Base-by-base conservation (phyloP, 2,329 filamentous ascomycete genomes). In the Monascus ruber region DNA sequence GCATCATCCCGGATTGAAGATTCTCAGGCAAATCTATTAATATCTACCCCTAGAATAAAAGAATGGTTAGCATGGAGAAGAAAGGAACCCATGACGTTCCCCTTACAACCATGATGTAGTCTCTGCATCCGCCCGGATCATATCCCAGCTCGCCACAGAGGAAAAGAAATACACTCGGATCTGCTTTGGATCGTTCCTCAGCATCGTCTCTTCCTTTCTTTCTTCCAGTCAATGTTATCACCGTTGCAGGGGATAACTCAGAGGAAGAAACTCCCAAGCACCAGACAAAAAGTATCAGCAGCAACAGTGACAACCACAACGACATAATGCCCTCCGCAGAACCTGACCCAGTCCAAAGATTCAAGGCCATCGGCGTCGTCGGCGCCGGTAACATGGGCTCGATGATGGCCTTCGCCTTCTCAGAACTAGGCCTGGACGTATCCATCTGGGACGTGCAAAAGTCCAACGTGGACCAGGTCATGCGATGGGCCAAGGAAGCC, bases 321-420 rank as follows among this genome's bases (percentile, higher is more conserved):
- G 10, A 10, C 28, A 29, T 2, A 11, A 42, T 39, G 33, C 26
- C 33, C 32, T 38, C 40, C 24, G 5, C n/a, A 35, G 9, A 17
- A 27, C 26, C 7, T 6, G 43, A 48, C 24, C 46, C 52, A 34
- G 37, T 49, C 11, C 44, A 57, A 36, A 47, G 46, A 26, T 64
- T 62, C 45, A 57, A 60, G 34, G 52, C 50, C 35, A 63, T 65
- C 37, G 62, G 61, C 27, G 53, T 64, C 25, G 60, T 64, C 32
- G 62, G 62, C 29, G 60, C 56, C 40, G 62, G 62, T 10, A 64
- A 58, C 40, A 64, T 65, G 61, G 62, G 62, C 35, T 63, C 62
- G 26, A 64, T 63, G 58, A 64, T 65, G 62, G 50, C 58, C 39
- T 58, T 63, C 42, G 61, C 60, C 11, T 64, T 65, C 31, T 55